phyloP scores from a whole-genome alignment of 345 rosid species.

The Laguncularia racemosa region DNA sequence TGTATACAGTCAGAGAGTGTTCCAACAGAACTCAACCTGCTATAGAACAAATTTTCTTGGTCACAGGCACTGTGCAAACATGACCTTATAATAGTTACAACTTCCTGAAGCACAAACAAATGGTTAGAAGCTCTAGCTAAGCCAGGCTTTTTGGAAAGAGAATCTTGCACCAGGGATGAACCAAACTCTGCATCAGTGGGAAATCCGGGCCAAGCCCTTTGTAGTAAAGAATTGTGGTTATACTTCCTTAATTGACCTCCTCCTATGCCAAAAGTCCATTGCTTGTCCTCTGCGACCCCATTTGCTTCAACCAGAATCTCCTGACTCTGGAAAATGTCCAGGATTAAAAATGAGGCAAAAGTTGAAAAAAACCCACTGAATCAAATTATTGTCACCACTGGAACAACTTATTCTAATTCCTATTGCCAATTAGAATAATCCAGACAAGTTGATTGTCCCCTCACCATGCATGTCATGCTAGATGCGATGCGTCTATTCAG shows the following conservation, averaged over 20 bases:
- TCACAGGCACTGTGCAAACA: conserved; percentile 31
- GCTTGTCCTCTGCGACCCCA: conserved; percentile 31
- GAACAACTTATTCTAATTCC: too few relatives aligned
- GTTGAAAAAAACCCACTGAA: too few relatives aligned
- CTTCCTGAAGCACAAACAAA: conserved; percentile 58
- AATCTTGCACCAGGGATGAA: conserved; percentile 13
- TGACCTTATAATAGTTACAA: conserved; percentile 28
- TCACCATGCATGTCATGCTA: too few relatives aligned
- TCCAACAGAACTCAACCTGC: conserved; percentile 53
- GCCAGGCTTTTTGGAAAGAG: conserved; percentile 24
- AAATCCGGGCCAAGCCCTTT: conserved; percentile 8
- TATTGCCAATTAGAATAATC: too few relatives aligned
- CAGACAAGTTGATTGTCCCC: too few relatives aligned
- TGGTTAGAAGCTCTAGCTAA: conserved; percentile 28
- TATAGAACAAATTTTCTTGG: conserved; percentile 46
- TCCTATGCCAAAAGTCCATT: conserved; percentile 44
- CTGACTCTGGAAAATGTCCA: conserved; percentile 37
- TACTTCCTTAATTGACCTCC: conserved; percentile 25
- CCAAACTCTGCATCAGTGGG: conserved; percentile 32
- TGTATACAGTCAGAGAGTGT: conserved; percentile 59
- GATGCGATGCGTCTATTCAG: too few relatives aligned
- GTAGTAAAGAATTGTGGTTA: conserved; percentile 21
- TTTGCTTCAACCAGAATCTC: conserved; percentile 60
- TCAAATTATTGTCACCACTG: too few relatives aligned
- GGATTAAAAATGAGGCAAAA: too few relatives aligned